Evolutionary conservation across 2,329 filamentous ascomycete species (phyloP).

Genomic region (Phoma sp.): DNA sequence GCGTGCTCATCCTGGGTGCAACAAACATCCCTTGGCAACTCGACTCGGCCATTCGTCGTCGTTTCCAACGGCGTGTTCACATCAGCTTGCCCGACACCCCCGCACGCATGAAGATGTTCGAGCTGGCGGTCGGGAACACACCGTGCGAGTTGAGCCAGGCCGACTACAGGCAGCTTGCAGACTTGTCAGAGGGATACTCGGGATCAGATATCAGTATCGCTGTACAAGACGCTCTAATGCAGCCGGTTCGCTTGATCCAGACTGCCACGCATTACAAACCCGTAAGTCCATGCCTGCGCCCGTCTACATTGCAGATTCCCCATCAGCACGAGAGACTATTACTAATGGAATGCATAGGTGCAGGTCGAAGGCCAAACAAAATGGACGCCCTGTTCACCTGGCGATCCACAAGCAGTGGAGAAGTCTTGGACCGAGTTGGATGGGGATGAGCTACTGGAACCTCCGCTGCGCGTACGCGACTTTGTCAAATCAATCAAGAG

Average conservation of each 20-base stretch:
- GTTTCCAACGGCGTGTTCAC: conserved; percentile 95
- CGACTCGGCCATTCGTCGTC: conserved; percentile 90
- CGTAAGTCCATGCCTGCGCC: conserved; percentile 57
- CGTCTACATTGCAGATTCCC: neutral
- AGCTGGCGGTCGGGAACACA: conserved; percentile 90
- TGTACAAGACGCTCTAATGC: conserved; percentile 96
- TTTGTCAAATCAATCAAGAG: conserved; percentile 91
- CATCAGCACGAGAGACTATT: neutral
- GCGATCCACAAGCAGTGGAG: conserved; percentile 82
- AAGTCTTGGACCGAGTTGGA: conserved; percentile 93
- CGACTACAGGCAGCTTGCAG: conserved; percentile 80
- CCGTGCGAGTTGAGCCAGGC: conserved; percentile 79
- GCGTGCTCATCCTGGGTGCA: conserved; percentile 91
- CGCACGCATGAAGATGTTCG: conserved; percentile 93
- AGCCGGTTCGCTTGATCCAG: conserved; percentile 94
- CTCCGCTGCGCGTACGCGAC: conserved; percentile 84
- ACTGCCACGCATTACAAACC: conserved; percentile 98
- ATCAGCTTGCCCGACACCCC: conserved; percentile 89
- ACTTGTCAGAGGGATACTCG: conserved; percentile 90
- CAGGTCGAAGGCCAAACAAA: conserved; percentile 69
- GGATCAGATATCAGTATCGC: conserved; percentile 95
- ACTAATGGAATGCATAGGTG: conserved; percentile 59
- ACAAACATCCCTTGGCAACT: conserved; percentile 99
- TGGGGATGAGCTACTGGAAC: conserved; percentile 83
- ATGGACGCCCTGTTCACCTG: conserved; percentile 91